Conservation (phyloP, 164 flowering plant genomes). For the Litsea cubeba region DNA sequence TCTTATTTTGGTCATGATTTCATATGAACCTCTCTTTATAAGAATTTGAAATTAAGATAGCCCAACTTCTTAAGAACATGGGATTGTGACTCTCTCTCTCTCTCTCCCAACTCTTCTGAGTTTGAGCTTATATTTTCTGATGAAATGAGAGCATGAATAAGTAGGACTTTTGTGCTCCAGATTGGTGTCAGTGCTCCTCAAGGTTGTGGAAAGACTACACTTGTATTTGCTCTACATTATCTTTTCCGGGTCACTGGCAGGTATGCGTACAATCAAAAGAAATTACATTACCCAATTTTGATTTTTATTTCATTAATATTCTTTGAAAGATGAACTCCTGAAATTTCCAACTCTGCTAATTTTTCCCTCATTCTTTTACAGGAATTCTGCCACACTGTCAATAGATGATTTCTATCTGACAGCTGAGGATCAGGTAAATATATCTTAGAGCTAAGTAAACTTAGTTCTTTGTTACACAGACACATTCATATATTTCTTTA, state of each 20-base stretch:
- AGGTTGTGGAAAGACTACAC: conserved; percentile 99
- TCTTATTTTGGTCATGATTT: conserved; percentile 2
- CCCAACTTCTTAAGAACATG: not conserved
- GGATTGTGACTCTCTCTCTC: no score
- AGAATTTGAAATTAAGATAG: not conserved
- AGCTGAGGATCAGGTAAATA: conserved; percentile 75
- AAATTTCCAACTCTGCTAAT: not conserved
- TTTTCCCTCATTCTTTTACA: conserved; percentile 9
- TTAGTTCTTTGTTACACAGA: not conserved
- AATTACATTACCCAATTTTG: not conserved
- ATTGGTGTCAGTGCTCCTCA: conserved; percentile 99
- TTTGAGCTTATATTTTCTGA: not conserved
- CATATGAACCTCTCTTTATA: not conserved
- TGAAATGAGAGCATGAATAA: not conserved
- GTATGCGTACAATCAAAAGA: conserved; percentile 22
- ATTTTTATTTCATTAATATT: not conserved
- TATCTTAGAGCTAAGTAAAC: not conserved
- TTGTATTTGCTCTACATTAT: conserved; percentile 80
- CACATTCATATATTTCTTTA: not conserved
- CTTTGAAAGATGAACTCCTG: not conserved
- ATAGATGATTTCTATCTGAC: conserved; percentile 97
- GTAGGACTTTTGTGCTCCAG: conserved; percentile 34
- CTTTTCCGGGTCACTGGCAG: conserved; percentile 66
- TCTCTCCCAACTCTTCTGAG: no score
- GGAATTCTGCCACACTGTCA: conserved; percentile 84